Evolutionary conservation across 768 basidiomycete species (phyloP).

Genomic region (Fomitopsis serialis): DNA sequence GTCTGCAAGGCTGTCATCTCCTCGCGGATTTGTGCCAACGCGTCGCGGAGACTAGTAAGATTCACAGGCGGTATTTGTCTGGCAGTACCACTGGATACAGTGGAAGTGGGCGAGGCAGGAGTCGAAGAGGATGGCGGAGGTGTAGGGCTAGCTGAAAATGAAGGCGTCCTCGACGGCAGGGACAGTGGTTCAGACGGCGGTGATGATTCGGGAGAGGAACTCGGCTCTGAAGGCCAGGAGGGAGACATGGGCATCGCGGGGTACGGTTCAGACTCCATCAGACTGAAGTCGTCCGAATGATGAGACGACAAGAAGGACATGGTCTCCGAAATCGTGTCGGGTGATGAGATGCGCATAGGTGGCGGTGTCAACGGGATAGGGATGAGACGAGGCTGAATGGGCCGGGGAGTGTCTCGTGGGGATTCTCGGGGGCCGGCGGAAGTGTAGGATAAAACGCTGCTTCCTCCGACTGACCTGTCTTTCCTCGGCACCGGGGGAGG

Average conservation of each 20-base stretch:
- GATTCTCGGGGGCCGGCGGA: conserved; percentile 13
- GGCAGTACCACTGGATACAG: conserved; percentile 30
- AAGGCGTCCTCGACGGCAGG: neutral
- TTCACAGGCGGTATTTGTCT: conserved; percentile 28
- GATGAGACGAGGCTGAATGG: conserved; percentile 15
- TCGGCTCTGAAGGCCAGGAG: conserved; percentile 28
- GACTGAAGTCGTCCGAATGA: conserved; percentile 66
- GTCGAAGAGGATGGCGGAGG: conserved; percentile 3
- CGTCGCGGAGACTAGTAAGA: conserved; percentile 42
- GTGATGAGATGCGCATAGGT: conserved; percentile 38
- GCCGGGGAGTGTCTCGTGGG: conserved; percentile 5
- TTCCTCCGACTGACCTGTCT: conserved; percentile 43
- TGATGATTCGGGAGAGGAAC: conserved; percentile 22
- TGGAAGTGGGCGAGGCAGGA: conserved; percentile 24
- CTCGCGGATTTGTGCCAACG: conserved; percentile 53
- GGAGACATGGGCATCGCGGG: conserved; percentile 27
- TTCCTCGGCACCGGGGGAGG: conserved; percentile 26
- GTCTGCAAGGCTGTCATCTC: conserved; percentile 57
- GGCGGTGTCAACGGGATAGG: conserved; percentile 40
- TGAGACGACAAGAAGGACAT: conserved; percentile 52
- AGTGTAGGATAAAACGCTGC: conserved; percentile 29
- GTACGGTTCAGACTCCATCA: conserved; percentile 35
- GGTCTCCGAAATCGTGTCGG: conserved; percentile 27
- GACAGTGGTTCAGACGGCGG: conserved; percentile 15
- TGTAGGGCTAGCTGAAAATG: neutral